Base-by-base conservation (phyloP, 2,329 filamentous ascomycete species). In the Triangularia verruculosa region DNA sequence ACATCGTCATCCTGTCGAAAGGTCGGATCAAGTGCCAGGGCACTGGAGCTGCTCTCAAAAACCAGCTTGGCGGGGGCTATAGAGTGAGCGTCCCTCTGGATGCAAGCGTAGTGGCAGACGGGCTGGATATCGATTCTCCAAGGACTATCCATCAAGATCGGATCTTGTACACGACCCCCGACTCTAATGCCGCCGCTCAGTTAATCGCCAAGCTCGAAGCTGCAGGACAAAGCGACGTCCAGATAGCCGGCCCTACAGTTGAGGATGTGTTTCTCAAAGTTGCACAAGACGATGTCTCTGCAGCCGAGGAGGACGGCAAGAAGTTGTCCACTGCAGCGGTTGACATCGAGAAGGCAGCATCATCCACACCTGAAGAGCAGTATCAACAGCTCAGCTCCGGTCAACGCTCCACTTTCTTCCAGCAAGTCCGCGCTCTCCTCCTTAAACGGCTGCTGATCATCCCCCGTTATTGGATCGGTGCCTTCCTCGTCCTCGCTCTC, bases 1-100 rank as follows among this genome's bases (percentile, higher is more conserved):
- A 88, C 62, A 89, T 91, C 63, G 83, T 85, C 2, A 86, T 91
- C 34, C 75, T 90, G 1, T 87, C 86, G 8, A 85, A 84, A 64
- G 88, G 88, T 20, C 78, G 80, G 24, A 76, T 89, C 39, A 86
- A 86, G 65, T 86, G 83, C 1, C 79, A 85, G 62, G 88, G 88
- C 2, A 84, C 86, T 2, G 83, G 85, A 4, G 85, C 88, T 1
- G 86, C 87, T 69, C 78, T 91, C 20, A 90, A 90, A 73, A 80
- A 84, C 65, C 77, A 80, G 62, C 77, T 86, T 28, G 88, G 88
- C 8, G 85, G 85, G 3, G 87, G 87, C 1, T 90, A 90, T 71
- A 81, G 83, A 39, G 83, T 90, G 24, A 78, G 82, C 62, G 78
- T 71, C 5, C 64, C 66, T 7, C 8, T 47, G n/a, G 27, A 27